Evolutionary conservation across 208 protist species (phyloP), one percentile per base, ranked within the genome.

Genomic region (Trypanosomatidae sp.): DNA sequence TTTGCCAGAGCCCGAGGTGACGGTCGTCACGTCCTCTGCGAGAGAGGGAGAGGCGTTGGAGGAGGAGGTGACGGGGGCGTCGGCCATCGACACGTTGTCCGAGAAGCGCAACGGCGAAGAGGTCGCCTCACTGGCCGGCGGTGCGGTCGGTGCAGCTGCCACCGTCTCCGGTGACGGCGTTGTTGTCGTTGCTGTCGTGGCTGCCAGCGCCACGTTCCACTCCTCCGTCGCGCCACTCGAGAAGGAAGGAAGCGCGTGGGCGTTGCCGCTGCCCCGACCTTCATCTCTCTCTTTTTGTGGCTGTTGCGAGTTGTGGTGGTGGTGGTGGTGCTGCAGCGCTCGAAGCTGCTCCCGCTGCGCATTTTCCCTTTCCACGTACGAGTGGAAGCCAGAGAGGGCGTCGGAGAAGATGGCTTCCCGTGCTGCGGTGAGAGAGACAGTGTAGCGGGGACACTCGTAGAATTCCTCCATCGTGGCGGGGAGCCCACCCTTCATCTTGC

Each of bases 401-500:
- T 90, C 85, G 10, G 80, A 72, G 69, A 90, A 82, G 69, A 90
- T 22, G 62, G 82, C 81, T 43, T 79, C 69, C 7, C 82, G 79
- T 7, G 78, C 66, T 1, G 74, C 79, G 17, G 74, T 75, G 58
- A 90, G 75, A 12, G 79, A 79, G 41, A 87, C 78, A n/a, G 75
- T 83, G 77, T 83, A 85, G 53, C 62, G 62, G 0, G 81, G 82
- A 33, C 49, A 80, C 19, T 82, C 69, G 59, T 80, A 75, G 58
- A 90, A 90, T 59, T 86, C 85, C 28, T 81, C 55, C 68, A 87
- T 79, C 0, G 85, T 87, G 15, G 74, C 79, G 0, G 85, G 85
- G 12, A 90, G 79, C 22, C 80, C 73, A 8, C 75, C 75, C 30
- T 70, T 64, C 64, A 71, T 75, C 65, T 70, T 66, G 6, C 46